phyloP scores from a whole-genome alignment of 495 filamentous ascomycete species.

The Lepidopterella palustris region DNA sequence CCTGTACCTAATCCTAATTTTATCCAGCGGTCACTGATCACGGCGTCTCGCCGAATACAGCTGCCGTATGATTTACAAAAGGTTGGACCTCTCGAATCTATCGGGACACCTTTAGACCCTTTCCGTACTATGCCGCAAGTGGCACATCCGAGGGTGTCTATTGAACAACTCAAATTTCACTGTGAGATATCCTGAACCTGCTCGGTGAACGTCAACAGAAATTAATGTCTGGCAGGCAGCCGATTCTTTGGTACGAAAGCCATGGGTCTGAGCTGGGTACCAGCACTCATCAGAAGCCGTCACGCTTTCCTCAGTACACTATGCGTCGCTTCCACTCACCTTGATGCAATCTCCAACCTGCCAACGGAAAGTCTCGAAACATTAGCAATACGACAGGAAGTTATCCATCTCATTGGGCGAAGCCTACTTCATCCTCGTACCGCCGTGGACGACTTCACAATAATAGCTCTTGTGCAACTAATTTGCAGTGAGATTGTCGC shows the following conservation, averaged over 20 bases:
- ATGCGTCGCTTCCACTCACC: slow-evolving; percentile 31
- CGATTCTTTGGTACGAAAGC: slow-evolving; percentile 25
- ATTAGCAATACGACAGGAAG: slow-evolving; percentile 23
- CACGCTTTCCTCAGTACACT: slow-evolving; percentile 37
- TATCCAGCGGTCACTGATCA: not conserved
- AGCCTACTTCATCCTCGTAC: slow-evolving; percentile 25
- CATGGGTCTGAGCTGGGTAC: slow-evolving; percentile 31
- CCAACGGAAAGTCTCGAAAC: slow-evolving; percentile 22
- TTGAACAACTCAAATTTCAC: slow-evolving; percentile 27
- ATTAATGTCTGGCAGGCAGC: no score
- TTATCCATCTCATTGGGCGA: slow-evolving; percentile 27
- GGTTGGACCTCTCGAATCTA: not conserved
- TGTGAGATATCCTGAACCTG: slow-evolving; percentile 14
- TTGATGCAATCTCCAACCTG: slow-evolving; percentile 27
- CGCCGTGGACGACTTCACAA: slow-evolving; percentile 24
- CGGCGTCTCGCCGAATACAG: not conserved
- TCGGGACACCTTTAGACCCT: slow-evolving; percentile 22
- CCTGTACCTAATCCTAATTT: not conserved
- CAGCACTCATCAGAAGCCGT: slow-evolving; percentile 29
- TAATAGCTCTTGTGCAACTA: slow-evolving; percentile 34
- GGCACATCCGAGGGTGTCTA: slow-evolving; percentile 15
- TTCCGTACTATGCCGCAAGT: slow-evolving; percentile 21
- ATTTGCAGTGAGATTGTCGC: slow-evolving; percentile 31
- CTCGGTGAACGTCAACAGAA: no score
- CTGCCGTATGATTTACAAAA: not conserved